Base-by-base conservation (phyloP, 2,329 filamentous ascomycete species). In the Monosporascus ibericus region DNA sequence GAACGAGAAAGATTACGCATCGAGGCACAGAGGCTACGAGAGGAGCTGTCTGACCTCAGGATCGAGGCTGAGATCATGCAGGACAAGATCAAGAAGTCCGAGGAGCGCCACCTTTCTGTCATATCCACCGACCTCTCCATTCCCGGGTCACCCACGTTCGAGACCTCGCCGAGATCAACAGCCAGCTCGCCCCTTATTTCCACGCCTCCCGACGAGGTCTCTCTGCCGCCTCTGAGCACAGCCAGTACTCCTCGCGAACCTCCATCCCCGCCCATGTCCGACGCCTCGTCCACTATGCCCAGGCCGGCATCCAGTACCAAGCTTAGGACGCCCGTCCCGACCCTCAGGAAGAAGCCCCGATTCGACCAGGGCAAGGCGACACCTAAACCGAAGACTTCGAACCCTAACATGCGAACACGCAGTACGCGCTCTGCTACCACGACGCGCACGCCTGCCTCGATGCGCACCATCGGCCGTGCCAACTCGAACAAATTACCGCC, bases 41-140 rank as follows among this genome's bases (percentile, higher is more conserved):
- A 96, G 65, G 94, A 99, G 69, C 77, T 97, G 14, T 88, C 89
- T 6, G 94, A 99, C 68, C 79, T 96, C 60, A 95, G 90, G 75
- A 90, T 99, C 57, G 94, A 99, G 72, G 87, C 88, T 55, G 94
- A 97, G 66, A 94, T 99, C 64, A 82, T 92, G 64, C 87, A 94
- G 65, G 90, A 96, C 77, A 97, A 96, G 78, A 77, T 97, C 65
- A 88, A 88, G 66, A 88, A 92, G 69, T 75, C 82, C 44, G 79
- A 82, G 58, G 60, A 67, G 22, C 78, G 82, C 48, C 81, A 85
- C 60, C 68, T 85, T 22, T 82, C 81, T 39, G 68, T 74, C 55
- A 77, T 85, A 49, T 80, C 80, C 14, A 85, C 82, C 55, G 80
- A 85, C 62, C 69, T 84, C n/a, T 84, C 81, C 20, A 71, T 80